These are phyloP conservation scores for Sugiyamaella valdiviana DNA, from an alignment of 805 yeast genomes.

Conservation along the genomic window DNA sequence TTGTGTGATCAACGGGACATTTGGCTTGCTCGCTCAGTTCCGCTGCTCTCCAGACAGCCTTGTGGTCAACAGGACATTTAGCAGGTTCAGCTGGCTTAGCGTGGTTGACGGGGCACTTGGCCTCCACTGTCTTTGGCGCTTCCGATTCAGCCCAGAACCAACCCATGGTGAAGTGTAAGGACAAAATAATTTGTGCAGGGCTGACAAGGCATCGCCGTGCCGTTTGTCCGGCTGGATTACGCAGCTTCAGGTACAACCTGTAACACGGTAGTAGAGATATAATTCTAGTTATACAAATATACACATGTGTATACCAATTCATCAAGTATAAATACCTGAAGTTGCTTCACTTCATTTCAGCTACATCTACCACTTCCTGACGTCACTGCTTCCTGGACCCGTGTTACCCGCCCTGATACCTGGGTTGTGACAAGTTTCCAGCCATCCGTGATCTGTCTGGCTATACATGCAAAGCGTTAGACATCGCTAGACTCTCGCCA, in stretches of 20 bases:
- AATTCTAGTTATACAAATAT: too few species aligned
- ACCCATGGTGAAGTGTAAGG: conserved; percentile 50
- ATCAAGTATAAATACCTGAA: too few species aligned
- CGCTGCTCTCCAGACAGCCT: conserved; percentile 20
- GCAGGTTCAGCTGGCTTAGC: conserved; percentile 1
- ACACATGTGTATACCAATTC: too few species aligned
- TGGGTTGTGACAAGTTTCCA: too few species aligned
- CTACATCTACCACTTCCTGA: too few species aligned
- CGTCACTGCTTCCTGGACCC: too few species aligned
- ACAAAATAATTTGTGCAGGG: not conserved
- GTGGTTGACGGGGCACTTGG: not conserved
- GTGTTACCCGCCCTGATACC: too few species aligned
- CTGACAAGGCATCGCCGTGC: not conserved
- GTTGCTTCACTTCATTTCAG: too few species aligned
- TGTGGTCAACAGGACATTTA: conserved; percentile 41
- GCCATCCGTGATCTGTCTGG: too few species aligned
- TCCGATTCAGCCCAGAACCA: conserved; percentile 80
- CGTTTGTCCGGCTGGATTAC: not conserved
- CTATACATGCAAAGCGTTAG: conserved; percentile 1
- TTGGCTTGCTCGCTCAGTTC: conserved; percentile 13
- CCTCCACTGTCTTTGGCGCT: not conserved
- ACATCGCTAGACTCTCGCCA: not conserved
- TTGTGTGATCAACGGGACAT: conserved; percentile 34
- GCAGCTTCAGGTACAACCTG: not conserved
- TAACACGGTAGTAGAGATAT: too few species aligned